Conservation (phyloP, 768 basidiomycete species). For the Boletus pseudopeckii region DNA sequence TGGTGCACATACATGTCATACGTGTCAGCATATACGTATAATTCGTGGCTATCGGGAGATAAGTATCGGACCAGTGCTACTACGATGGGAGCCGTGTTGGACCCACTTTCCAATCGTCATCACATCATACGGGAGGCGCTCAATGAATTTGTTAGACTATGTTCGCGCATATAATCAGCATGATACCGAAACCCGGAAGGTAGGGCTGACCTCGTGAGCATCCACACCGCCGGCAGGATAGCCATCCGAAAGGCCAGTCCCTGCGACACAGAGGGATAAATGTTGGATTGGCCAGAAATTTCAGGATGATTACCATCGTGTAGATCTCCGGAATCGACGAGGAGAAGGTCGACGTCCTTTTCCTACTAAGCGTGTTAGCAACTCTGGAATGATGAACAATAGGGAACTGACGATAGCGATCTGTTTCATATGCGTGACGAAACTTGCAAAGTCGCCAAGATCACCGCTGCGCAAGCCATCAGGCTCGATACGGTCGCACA, state of each 20-base stretch:
- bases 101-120: slow-evolving; percentile 82
- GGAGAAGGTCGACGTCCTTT: slow-evolving; percentile 75
- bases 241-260: slow-evolving; percentile 77
- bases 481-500: not conserved
- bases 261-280: slow-evolving; percentile 31
- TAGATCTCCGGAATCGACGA: slow-evolving; percentile 79
- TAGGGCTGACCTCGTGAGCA: slow-evolving; percentile 56
- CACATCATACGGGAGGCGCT: slow-evolving; percentile 73
- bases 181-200: not conserved
- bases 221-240: slow-evolving; percentile 67
- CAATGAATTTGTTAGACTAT: slow-evolving; percentile 73
- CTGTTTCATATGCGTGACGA: slow-evolving; percentile 77
- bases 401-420: slow-evolving; percentile 50
- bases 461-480: slow-evolving; percentile 40
- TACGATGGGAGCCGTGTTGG: not conserved
- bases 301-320: slow-evolving; percentile 51
- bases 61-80: not conserved
- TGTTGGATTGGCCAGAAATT: not conserved
- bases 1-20: slow-evolving; percentile 55
- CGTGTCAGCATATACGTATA: slow-evolving; percentile 68
- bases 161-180: not conserved
- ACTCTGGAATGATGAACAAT: not conserved
- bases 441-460: slow-evolving; percentile 82
- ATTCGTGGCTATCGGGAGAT: slow-evolving; percentile 58
- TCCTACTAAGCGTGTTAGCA: slow-evolving; percentile 32